Conservation (phyloP, 495 filamentous ascomycete species). For the Penicillium odoratum region DNA sequence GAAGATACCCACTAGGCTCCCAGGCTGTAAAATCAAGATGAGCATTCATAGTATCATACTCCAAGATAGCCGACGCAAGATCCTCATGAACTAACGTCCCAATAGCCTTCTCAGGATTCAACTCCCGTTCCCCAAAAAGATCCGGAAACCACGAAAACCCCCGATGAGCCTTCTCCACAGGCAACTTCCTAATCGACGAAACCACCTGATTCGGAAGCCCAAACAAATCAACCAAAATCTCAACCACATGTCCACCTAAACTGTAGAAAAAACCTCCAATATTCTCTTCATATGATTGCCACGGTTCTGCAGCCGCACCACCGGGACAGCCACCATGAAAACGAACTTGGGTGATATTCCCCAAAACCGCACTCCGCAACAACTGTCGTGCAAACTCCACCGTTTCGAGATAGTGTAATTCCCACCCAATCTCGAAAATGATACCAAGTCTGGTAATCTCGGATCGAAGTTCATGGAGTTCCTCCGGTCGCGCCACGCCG, state of each 20-base stretch:
- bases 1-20: neutral
- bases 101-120: neutral
- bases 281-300: conserved; percentile 13
- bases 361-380: conserved; percentile 10
- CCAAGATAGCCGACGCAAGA: conserved; percentile 17
- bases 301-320: conserved; percentile 17
- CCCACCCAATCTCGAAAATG: conserved; percentile 14
- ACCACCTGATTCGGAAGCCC: conserved; percentile 13
- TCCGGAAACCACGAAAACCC: neutral
- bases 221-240: conserved; percentile 15
- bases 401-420: conserved; percentile 18
- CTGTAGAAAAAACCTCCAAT: conserved; percentile 17
- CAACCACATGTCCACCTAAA: conserved; percentile 14
- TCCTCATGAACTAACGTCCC: conserved; percentile 19
- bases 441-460: neutral
- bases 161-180: neutral
- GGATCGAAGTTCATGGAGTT: neutral
- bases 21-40: conserved; percentile 15
- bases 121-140: neutral
- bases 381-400: conserved; percentile 16
- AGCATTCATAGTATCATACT: conserved; percentile 13
- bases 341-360: conserved; percentile 16
- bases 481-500: neutral
- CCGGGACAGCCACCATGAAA: conserved; percentile 22
- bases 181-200: conserved; percentile 19